These are phyloP conservation scores for Encephalitozoon hellem DNA, from an alignment of 371 early-diverging fungal genomes.

Conservation along the genomic window DNA sequence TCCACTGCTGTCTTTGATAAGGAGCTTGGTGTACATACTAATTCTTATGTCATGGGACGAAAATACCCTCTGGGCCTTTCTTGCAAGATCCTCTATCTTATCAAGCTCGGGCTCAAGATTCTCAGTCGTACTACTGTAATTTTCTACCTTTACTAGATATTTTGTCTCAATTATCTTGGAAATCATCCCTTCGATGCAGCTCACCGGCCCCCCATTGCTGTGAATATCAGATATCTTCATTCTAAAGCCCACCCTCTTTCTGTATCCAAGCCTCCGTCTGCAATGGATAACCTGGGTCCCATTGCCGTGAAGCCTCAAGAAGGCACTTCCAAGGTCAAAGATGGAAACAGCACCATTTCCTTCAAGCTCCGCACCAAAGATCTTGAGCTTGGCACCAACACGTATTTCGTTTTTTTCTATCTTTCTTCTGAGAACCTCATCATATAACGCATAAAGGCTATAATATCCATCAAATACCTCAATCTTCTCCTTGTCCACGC, in stretches of 20 bases:
- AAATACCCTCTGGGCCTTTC: slow-evolving; percentile 12
- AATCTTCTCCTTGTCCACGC: slow-evolving; percentile 17
- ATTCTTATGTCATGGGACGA: slow-evolving; percentile 35
- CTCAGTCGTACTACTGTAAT: slow-evolving; percentile 39
- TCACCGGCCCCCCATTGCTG: slow-evolving; percentile 40
- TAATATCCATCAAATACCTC: slow-evolving; percentile 57
- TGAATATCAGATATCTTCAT: slow-evolving; percentile 24
- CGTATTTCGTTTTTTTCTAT: slow-evolving; percentile 23
- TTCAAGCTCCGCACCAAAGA: slow-evolving; percentile 49
- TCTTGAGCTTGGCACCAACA: slow-evolving; percentile 34
- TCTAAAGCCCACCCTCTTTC: slow-evolving; percentile 41
- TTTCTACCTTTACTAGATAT: slow-evolving; percentile 24
- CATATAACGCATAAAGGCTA: slow-evolving; percentile 17
- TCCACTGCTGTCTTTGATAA: slow-evolving; percentile 37
- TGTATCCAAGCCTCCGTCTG: slow-evolving; percentile 37
- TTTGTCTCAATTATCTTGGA: slow-evolving; percentile 45
- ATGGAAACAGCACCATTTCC: slow-evolving; percentile 16
- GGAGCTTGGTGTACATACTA: slow-evolving; percentile 33
- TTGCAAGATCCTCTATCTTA: slow-evolving; percentile 34
- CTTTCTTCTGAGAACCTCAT: slow-evolving; percentile 5
- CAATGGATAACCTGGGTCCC: background rate
- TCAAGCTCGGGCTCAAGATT: slow-evolving; percentile 54
- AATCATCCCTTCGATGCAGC: slow-evolving; percentile 32
- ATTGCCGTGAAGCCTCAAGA: slow-evolving; percentile 28
- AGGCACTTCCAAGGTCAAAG: background rate